Base-by-base conservation (phyloP, 768 basidiomycete genomes). In the Mycena venus region DNA sequence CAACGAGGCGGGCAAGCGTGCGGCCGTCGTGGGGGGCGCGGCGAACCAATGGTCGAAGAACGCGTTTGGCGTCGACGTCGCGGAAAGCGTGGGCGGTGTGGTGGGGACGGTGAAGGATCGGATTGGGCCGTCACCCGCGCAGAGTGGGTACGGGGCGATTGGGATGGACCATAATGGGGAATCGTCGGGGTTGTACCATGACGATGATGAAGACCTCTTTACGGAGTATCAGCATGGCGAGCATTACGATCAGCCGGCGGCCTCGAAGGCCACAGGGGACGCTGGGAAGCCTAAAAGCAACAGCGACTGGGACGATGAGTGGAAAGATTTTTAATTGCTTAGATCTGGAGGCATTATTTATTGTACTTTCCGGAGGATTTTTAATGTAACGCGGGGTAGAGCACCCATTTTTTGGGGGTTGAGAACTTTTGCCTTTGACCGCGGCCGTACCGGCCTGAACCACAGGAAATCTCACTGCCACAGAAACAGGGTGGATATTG, bases 51-150 rank as follows among this genome's bases (percentile, higher is more conserved):
- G 95, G 94, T 90, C 92, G 27, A 95, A 91, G 84, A 82, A 83
- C 56, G 92, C 91, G 82, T 88, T 92, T 63, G 97, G 97, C 12
- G 92, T 97, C 4, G 97, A 99, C 81, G 93, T 98, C 10, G 95
- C 90, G 63, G 93, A 90, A 78, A 92, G 90, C 55, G 90, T 97
- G 53, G 92, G 91, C 15, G 92, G 91, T 44, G 88, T 94, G 11
- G 92, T 94, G 36, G 90, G 88, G 42, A 87, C 85, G 0, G 93
- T 94, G 67, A 90, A 86, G 80, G 92, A 92, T 42, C 86, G 79
- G 5, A 82, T 94, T 29, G 85, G 86, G 1, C 86, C 90, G 21
- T 89, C 90, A 4, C 94, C 93, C 42, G 79, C 86, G 59, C 82
- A 90, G 77, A 77, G 86, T 73, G 86, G 92, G 58, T 89, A 91